Evolutionary conservation across 1,284 basidiomycete genomes (phyloP).

Genomic region (Hypsizygus ulmarius): DNA sequence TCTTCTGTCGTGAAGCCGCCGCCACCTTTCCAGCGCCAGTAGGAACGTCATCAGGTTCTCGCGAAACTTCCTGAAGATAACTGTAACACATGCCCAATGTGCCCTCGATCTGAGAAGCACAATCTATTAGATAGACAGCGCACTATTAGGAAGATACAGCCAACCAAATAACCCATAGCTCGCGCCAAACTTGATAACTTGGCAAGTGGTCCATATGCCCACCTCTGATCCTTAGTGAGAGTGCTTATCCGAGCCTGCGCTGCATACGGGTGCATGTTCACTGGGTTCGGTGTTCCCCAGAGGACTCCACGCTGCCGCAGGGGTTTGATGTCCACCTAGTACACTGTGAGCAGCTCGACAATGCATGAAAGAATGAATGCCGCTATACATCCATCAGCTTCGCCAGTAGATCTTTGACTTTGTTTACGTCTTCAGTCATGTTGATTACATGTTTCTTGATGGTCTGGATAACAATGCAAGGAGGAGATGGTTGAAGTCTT

Average conservation of each 20-base stretch:
- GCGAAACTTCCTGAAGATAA: conserved; percentile 46
- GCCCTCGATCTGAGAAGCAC: conserved; percentile 65
- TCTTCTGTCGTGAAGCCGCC: conserved; percentile 38
- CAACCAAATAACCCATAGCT: conserved; percentile 80
- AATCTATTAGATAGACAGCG: conserved; percentile 1
- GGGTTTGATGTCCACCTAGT: conserved; percentile 41
- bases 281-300: conserved; percentile 34
- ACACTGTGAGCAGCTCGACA: conserved; percentile 2
- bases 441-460: conserved; percentile 69
- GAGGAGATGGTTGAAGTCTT: background rate
- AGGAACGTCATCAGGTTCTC: conserved; percentile 33
- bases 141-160: conserved; percentile 20
- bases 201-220: conserved; percentile 42
- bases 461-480: conserved; percentile 39
- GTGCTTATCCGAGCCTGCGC: conserved; percentile 40
- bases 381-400: conserved; percentile 72
- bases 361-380: background rate
- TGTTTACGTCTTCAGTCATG: conserved; percentile 60
- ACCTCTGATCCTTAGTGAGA: conserved; percentile 38
- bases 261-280: conserved; percentile 55
- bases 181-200: conserved; percentile 60
- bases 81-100: conserved; percentile 79
- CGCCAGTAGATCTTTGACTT: conserved; percentile 55
- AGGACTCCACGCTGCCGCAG: conserved; percentile 31
- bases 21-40: conserved; percentile 37